A percentile compares a stretch with the other conserved stretches of the same genome.
Evolutionary conservation across 176 grass and related monocot genomes (phyloP).

Genomic region (Lolium rigidum): DNA sequence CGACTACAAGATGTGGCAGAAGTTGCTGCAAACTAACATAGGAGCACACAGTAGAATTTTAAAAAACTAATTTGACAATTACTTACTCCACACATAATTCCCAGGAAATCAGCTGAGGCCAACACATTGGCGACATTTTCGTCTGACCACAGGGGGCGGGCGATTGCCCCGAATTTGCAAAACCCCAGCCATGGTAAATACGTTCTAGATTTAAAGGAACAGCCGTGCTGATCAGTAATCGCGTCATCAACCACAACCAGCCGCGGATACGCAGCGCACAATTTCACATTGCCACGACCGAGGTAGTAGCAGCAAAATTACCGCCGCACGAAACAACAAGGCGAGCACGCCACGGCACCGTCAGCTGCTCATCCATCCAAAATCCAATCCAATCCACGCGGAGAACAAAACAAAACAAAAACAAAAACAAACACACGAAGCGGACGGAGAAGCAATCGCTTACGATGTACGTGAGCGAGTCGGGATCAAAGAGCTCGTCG

Average conservation of each 20-base stretch:
- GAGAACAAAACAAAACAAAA: neutral
- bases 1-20: neutral
- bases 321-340: neutral
- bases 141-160: neutral
- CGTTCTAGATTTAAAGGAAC: neutral
- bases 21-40: neutral
- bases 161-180: constrained; percentile 2
- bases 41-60: no score
- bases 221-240: constrained; percentile 1
- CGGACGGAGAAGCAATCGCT: constrained; percentile 24
- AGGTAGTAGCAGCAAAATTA: neutral
- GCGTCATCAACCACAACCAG: neutral
- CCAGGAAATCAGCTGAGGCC: no score
- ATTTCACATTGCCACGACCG: neutral
- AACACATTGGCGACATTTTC: constrained; percentile 16
- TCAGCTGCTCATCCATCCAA: constrained; percentile 14
- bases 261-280: neutral
- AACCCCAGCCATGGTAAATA: neutral
- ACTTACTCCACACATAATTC: neutral
- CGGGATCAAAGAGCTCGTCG: constrained; percentile 45
- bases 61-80: no score
- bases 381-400: neutral
- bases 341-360: neutral
- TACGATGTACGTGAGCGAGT: constrained; percentile 65
- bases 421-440: neutral